Percentiles rank a stretch among this genome's conserved stretches.
phyloP scores from a whole-genome alignment of 352 stramenopile species.

The Globisporangium barbulae region DNA sequence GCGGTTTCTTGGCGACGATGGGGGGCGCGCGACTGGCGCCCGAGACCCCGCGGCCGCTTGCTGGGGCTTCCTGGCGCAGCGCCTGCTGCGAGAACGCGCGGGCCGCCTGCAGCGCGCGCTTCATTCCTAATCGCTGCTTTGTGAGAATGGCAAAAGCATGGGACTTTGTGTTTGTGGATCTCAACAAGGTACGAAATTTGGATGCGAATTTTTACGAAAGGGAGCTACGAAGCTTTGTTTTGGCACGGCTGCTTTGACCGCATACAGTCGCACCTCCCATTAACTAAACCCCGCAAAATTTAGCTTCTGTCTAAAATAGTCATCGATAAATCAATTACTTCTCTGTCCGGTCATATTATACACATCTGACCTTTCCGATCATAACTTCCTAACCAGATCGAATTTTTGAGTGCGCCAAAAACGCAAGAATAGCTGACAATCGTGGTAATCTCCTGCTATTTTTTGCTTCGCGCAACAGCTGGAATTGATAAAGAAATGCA shows the following conservation, averaged over 20 bases:
- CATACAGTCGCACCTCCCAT: too few species aligned
- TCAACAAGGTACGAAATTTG: background rate
- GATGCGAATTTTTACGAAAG: background rate
- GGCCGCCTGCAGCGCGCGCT: slow-evolving; percentile 25
- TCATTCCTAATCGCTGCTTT: slow-evolving; percentile 22
- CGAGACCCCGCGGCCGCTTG: slow-evolving; percentile 30
- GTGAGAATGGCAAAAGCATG: background rate
- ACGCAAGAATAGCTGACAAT: too few species aligned
- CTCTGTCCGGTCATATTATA: too few species aligned
- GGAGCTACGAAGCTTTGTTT: background rate
- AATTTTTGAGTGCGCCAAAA: too few species aligned
- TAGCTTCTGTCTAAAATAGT: too few species aligned
- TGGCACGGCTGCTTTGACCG: background rate
- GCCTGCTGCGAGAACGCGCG: slow-evolving; percentile 65
- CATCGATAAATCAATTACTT: too few species aligned
- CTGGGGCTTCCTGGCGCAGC: slow-evolving; percentile 37
- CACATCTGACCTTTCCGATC: too few species aligned
- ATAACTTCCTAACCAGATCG: too few species aligned
- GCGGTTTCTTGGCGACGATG: slow-evolving; percentile 19
- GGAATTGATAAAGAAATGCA: too few species aligned
- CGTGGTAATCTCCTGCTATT: too few species aligned
- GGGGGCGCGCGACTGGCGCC: slow-evolving; percentile 18
- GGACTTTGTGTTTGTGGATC: background rate
- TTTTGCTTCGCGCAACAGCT: too few species aligned
- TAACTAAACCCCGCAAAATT: too few species aligned